Evolutionary conservation across 1,284 basidiomycete species (phyloP).

Genomic region (Jaminaea rosea): DNA sequence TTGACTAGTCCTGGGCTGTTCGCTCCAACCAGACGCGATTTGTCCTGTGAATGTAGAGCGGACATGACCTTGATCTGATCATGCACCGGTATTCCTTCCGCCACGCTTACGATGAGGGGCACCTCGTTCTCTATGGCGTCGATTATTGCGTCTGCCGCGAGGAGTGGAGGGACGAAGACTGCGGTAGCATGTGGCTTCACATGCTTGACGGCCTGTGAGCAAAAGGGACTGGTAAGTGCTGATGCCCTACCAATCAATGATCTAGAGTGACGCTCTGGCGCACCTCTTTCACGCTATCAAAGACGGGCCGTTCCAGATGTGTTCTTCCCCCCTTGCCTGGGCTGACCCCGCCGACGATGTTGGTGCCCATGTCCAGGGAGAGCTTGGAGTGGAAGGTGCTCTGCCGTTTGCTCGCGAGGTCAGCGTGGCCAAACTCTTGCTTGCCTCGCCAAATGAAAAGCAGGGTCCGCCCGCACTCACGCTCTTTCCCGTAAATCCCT

Average conservation of each 20-base stretch:
- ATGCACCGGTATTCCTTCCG: constrained; percentile 27
- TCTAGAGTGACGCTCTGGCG: not conserved
- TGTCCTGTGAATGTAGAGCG: constrained; percentile 22
- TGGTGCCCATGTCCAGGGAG: constrained; percentile 26
- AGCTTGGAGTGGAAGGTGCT: constrained; percentile 22
- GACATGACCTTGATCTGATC: constrained; percentile 32
- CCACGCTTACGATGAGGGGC: constrained; percentile 27
- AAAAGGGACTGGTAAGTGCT: not conserved
- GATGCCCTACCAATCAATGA: not conserved
- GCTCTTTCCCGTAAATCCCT: constrained; percentile 36
- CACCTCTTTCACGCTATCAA: constrained; percentile 15
- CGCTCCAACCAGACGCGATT: constrained; percentile 22
- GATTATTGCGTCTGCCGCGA: constrained; percentile 30
- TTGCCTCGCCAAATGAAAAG: not conserved
- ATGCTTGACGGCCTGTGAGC: constrained; percentile 7
- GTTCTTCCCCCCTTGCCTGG: constrained; percentile 22
- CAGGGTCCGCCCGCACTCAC: not conserved
- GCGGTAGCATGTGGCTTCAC: constrained; percentile 21
- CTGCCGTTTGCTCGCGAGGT: too few relatives aligned
- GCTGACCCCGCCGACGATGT: constrained; percentile 26
- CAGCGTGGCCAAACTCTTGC: too few relatives aligned
- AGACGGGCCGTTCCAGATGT: constrained; percentile 22
- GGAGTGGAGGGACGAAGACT: constrained; percentile 27
- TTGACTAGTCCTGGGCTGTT: constrained; percentile 21
- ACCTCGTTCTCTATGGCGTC: constrained; percentile 32